These are phyloP conservation scores for Blastocystis sp. DNA, from an alignment of 352 stramenopile genomes.

Conservation along the genomic window DNA sequence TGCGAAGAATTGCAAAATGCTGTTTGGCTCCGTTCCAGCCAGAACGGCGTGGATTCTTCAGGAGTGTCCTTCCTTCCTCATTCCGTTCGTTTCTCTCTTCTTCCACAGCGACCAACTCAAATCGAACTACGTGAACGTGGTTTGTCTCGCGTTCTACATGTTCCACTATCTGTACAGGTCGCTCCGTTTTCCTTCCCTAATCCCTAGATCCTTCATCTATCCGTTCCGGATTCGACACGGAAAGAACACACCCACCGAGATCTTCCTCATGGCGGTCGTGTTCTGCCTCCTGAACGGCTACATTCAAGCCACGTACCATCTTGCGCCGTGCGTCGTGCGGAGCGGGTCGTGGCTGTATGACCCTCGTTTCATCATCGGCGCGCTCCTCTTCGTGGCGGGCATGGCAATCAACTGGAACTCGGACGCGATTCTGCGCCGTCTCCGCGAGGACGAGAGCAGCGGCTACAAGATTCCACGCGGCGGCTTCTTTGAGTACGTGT, in stretches of 20 bases:
- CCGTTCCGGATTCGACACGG: conserved; percentile 79
- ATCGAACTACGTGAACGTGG: conserved; percentile 73
- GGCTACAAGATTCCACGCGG: conserved; percentile 81
- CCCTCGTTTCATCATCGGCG: conserved; percentile 77
- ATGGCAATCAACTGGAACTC: conserved; percentile 78
- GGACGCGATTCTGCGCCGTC: conserved; percentile 80
- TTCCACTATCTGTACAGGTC: conserved; percentile 81
- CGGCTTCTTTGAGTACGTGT: conserved; percentile 80
- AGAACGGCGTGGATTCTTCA: conserved; percentile 74
- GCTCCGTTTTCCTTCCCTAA: not conserved
- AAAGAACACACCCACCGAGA: conserved; percentile 78
- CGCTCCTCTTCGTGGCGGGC: conserved; percentile 77
- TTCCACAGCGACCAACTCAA: not conserved
- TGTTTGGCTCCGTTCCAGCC: conserved; percentile 46
- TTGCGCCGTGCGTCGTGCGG: conserved; percentile 75
- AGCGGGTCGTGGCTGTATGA: conserved; percentile 64
- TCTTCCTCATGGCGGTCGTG: conserved; percentile 78
- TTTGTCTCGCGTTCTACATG: conserved; percentile 77
- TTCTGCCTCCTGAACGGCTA: conserved; percentile 79
- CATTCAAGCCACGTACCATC: conserved; percentile 75
- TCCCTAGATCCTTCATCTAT: conserved; percentile 78
- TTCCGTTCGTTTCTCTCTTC: conserved; percentile 59
- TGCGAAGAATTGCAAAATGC: not conserved
- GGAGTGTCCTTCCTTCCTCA: conserved; percentile 73
- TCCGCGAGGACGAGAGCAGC: conserved; percentile 75